These are phyloP conservation scores for Fusarium avenaceum DNA, from an alignment of 2,329 filamentous ascomycete genomes.

Conservation along the genomic window DNA sequence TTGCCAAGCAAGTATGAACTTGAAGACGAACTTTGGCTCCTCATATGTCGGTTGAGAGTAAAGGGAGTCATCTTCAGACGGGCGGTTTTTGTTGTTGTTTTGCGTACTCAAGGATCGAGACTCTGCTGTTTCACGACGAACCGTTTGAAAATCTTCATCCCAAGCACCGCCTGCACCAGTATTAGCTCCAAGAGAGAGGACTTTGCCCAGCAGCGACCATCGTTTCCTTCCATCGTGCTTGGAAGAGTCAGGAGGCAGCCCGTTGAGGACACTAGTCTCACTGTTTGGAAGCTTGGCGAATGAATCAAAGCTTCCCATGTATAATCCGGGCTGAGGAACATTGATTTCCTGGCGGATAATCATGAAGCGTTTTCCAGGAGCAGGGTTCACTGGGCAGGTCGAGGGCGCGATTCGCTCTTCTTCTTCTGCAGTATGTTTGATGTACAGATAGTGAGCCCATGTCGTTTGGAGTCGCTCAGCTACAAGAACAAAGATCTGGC, in stretches of 20 bases:
- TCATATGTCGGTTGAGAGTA: conserved; percentile 68
- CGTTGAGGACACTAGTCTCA: conserved; percentile 43
- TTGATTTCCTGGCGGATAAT: conserved; percentile 85
- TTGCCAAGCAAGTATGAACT: conserved; percentile 79
- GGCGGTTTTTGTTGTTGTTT: conserved; percentile 51
- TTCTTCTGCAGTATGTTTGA: conserved; percentile 75
- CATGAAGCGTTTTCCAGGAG: conserved; percentile 86
- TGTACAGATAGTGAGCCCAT: conserved; percentile 85
- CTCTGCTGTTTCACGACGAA: conserved; percentile 65
- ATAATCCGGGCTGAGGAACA: conserved; percentile 61
- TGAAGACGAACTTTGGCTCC: conserved; percentile 75
- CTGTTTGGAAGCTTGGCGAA: conserved; percentile 52
- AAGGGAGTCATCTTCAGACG: conserved; percentile 67
- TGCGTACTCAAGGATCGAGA: conserved; percentile 56
- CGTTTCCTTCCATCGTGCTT: conserved; percentile 67
- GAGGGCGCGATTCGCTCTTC: conserved; percentile 71
- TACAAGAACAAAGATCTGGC: conserved; percentile 77
- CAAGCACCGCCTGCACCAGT: conserved; percentile 37
- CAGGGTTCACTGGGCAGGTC: conserved; percentile 85
- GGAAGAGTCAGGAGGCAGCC: conserved; percentile 46
- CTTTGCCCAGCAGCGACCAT: conserved; percentile 74
- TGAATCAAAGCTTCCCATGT: conserved; percentile 64
- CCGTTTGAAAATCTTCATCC: conserved; percentile 64
- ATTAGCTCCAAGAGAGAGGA: conserved; percentile 61
- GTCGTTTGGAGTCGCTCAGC: conserved; percentile 76